These are phyloP conservation scores for Basipetospora sp. DNA, from an alignment of 2,329 filamentous ascomycete species.

Conservation along the genomic window DNA sequence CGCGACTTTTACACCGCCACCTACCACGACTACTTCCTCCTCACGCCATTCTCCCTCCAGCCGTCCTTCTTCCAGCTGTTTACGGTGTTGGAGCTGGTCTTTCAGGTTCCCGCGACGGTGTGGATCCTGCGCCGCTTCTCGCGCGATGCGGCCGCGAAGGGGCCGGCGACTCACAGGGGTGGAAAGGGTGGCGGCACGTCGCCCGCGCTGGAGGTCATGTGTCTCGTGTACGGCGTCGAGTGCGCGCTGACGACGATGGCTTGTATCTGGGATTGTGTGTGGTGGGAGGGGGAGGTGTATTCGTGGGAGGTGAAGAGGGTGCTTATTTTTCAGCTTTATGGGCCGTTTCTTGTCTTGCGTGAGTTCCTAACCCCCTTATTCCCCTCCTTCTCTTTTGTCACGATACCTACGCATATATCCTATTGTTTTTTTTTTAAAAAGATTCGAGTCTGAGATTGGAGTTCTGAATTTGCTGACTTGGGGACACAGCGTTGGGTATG, in stretches of 20 bases:
- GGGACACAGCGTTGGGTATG: conserved; percentile 32
- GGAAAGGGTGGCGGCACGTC: conserved; percentile 10
- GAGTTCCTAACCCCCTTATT: conserved; percentile 22
- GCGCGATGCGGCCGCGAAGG: conserved; percentile 12
- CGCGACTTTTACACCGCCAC: conserved; percentile 31
- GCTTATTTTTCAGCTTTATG: conserved; percentile 34
- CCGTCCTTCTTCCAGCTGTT: conserved; percentile 37
- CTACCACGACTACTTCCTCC: conserved; percentile 40
- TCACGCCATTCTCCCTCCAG: conserved; percentile 18
- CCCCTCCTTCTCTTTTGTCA: background rate
- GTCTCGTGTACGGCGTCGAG: conserved; percentile 36
- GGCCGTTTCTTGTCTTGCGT: conserved; percentile 39
- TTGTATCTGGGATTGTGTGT: conserved; percentile 34
- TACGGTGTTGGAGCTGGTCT: conserved; percentile 33
- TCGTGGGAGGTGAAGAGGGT: conserved; percentile 27
- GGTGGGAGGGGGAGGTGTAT: conserved; percentile 33
- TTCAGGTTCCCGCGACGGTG: conserved; percentile 34
- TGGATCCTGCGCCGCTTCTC: conserved; percentile 31
- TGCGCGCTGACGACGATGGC: conserved; percentile 35
- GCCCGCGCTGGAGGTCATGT: conserved; percentile 30
- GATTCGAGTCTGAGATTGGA: background rate
- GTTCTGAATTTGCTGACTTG: background rate
- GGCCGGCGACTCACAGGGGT: conserved; percentile 15
- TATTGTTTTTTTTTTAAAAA: too few species aligned
- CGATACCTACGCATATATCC: too few species aligned